These are phyloP conservation scores for Entoloma clypeatum DNA, from an alignment of 1,284 basidiomycete species.

Conservation along the genomic window DNA sequence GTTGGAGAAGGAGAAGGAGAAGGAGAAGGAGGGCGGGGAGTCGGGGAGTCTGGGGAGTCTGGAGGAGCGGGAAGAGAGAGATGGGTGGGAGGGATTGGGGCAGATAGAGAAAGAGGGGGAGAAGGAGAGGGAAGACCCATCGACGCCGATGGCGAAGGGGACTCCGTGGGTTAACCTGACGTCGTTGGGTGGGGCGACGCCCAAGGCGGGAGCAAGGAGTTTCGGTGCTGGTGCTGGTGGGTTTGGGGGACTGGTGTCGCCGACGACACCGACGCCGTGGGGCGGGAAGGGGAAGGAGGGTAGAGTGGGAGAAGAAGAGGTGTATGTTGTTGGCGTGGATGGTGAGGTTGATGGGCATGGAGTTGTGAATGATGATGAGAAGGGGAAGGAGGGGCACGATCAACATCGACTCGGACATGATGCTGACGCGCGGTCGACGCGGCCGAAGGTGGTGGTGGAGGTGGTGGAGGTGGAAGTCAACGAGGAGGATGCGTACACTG, in stretches of 20 bases:
- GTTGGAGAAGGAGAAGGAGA: background rate
- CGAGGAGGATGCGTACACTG: slow-evolving; percentile 17
- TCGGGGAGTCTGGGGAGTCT: background rate
- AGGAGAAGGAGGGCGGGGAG: background rate
- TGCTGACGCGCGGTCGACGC: slow-evolving; percentile 6
- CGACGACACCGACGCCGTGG: slow-evolving; percentile 5
- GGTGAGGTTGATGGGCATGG: slow-evolving; percentile 4
- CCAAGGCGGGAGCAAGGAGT: background rate
- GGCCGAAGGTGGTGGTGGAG: slow-evolving; percentile 11
- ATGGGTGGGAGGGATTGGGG: background rate
- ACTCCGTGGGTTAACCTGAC: slow-evolving; percentile 12
- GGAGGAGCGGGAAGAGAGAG: too few relatives aligned
- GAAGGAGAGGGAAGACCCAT: slow-evolving; percentile 1
- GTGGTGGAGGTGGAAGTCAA: background rate
- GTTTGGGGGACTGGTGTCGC: slow-evolving; percentile 3
- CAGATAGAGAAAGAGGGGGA: slow-evolving; percentile 1
- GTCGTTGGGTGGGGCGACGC: slow-evolving; percentile 10
- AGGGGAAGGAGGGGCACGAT: slow-evolving; percentile 5
- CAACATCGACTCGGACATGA: background rate
- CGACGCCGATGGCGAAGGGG: slow-evolving; percentile 14
- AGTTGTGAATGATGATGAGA: slow-evolving; percentile 6
- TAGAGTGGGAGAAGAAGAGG: slow-evolving; percentile 9
- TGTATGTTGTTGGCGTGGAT: slow-evolving; percentile 13
- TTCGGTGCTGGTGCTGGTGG: background rate
- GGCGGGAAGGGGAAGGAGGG: slow-evolving; percentile 7